Base-by-base conservation (phyloP, 768 basidiomycete genomes). In the Leccinum aurantiacum region DNA sequence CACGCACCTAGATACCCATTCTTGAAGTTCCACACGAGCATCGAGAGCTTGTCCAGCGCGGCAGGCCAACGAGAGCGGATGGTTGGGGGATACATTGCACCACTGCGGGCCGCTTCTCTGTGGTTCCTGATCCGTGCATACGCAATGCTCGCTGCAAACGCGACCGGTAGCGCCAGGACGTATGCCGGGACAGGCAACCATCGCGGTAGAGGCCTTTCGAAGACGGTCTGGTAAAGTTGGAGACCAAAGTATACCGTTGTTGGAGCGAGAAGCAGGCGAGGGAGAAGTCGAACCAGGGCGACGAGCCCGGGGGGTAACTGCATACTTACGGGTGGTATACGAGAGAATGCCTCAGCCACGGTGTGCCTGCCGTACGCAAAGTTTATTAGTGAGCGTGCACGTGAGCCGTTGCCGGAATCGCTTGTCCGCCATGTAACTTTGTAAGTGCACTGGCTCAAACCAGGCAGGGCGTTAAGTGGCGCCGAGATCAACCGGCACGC, bases 1-100 rank as follows among this genome's bases (percentile, higher is more conserved):
- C 2, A 59, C 78, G 8, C 60, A 79, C 85, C 82, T 19, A 78
- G 77, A 69, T 86, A 85, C 1, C 84, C 85, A 47, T 66, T 65
- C 5, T 72, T 69, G 55, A 76, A 78, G 35, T 77, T 75, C 53
- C 74, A 62, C 54, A 76, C 69, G 72, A 82, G 68, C 13, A 31
- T 57, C n/a, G 64, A 61, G 25, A 84, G 65, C 15, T 83, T 63
- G 60, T 84, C 84, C 4, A 81, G n/a, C 60, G 79, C 82, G 25
- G 81, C 83, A 6, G 77, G 70, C 67, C 62, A 73, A 44, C 70
- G 78, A 0, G 80, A 81, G 27, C 66, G 60, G 1, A 73, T 67
- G 15, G 60, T 69, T 1, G 81, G 82, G 0, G 80, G 69, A 22
- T 81, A 68, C 10, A 78, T 76, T 27, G 84, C 84, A 5, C 83